Evolutionary conservation across 2,329 filamentous ascomycete genomes (phyloP).

Genomic region (Xylariaceae sp.): DNA sequence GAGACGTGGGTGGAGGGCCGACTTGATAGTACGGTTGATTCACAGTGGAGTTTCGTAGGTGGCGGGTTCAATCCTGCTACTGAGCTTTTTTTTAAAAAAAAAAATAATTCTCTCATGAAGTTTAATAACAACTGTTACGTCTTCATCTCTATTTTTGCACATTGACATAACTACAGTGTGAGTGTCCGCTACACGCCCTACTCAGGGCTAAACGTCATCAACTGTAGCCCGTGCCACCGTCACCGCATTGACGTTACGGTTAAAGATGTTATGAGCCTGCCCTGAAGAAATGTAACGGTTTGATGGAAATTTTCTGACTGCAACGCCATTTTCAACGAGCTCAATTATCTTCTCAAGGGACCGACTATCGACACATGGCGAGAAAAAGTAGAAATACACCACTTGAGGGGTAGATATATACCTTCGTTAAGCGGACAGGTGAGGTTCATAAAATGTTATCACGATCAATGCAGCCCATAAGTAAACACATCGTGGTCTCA

Average conservation of each 20-base stretch:
- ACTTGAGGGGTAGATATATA: neutral
- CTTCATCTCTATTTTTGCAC: no score
- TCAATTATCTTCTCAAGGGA: neutral
- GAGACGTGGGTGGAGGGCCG: no score
- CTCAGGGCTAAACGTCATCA: no score
- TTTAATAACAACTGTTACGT: no score
- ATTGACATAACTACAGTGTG: no score
- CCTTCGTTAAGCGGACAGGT: neutral
- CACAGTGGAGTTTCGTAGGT: no score
- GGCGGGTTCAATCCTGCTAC: no score
- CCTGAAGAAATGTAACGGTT: neutral
- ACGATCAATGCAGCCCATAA: neutral
- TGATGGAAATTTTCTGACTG: neutral
- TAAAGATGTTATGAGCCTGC: neutral
- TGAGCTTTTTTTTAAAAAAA: no score
- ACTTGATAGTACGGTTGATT: no score
- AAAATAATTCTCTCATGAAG: no score
- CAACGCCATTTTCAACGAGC: neutral
- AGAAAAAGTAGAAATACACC: neutral
- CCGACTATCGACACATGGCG: neutral
- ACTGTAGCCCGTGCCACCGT: no score
- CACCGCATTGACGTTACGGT: neutral
- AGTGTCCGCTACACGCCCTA: no score
- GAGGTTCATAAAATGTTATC: neutral
- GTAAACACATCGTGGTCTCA: neutral